Base-by-base conservation (phyloP, 176 grass and related monocot genomes). In the Bothriochloa decipiens region DNA sequence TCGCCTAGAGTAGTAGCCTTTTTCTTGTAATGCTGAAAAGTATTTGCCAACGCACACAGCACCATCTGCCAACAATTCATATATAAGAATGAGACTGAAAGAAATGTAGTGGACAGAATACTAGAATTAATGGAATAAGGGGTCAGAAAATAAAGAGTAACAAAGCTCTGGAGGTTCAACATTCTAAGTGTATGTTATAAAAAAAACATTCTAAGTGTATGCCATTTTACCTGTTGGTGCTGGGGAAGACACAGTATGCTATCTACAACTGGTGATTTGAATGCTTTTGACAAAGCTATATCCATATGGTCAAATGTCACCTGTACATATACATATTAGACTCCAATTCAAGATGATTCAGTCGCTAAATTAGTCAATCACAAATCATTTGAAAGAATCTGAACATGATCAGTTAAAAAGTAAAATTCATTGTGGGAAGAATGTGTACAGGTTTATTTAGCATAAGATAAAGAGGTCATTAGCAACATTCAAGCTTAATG, bases 221-320 rank as follows among this genome's bases (percentile, higher is more conserved):
- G 14, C 29, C 28, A 25, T 63, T 88, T 96, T 88, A 99, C 97
- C 91, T 99, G 97, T 79, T 99, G 93, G 60, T 99, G 93, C 82
- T 94, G 97, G 74, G 97, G 97, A 82, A 99, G 97, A 86, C 91
- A 92, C n/a, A 87, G 63, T 92, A 99, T 99, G 45, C 81, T 96
- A 77, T 94, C 86, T 65, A 99, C 82, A 47, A 92, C 69, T 6
- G 75, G 65, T 65, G 97, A 93, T 68, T 94, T 96, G 84, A 94
- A 99, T 74, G 80, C 91, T 72, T 96, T 96, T 64, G 91, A 91
- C 88, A 96, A 87, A 81, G 93, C 97, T 81, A 83, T 86, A 39
- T 96, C 89, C 90, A 99, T 99, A 85, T 96, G 91, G 71, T 99
- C 91, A 82, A 96, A 92, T 76, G 93, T 91, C 33, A 99, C 97